Evolutionary conservation across 2,329 filamentous ascomycete genomes (phyloP), one percentile per base, ranked within the genome.

Genomic region (Epichloe baconii): DNA sequence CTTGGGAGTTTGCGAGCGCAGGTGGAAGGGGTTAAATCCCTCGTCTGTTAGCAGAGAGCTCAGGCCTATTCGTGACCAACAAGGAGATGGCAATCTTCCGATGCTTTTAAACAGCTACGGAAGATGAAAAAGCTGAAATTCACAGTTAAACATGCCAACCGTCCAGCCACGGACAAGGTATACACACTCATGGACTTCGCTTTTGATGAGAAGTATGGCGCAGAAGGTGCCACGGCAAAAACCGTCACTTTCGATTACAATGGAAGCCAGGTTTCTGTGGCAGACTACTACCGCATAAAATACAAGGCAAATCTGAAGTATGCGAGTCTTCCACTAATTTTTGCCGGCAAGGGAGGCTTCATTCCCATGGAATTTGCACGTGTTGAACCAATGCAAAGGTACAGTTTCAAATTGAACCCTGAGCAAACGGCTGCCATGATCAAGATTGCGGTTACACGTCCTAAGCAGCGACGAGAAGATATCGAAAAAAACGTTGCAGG

Each of bases 371-470:
- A 86, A 57, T 63, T 81, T 3, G 79, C 78, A 50, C 66, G 68
- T 8, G 56, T 82, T 6, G 60, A 71, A 37, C 65, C 70, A 0
- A 74, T 79, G 61, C 82, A 85, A 62, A 71, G 78, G 0, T 86
- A 83, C 56, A 70, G 71, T 0, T 83, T 71, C 68, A 86, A 85
- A 65, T 64, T 86, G 1, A 76, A 76, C 49, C 71, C 76, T 0
- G 63, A 68, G 0, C 75, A 95, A 69, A 96, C 91, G 0, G 71
- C 83, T 0, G 69, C 77, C 5, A 98, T 98, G 93, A 96, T 98
- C 71, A 91, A 86, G 66, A 88, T 91, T 60, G 90, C 91, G 0
- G 91, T 95, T 4, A 88, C 85, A 5, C 77, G 83, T 1, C 93
- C 93, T 0, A 64, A 65, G 0, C 64, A 81, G 34, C 86, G 93